Percentiles rank a stretch among this genome's conserved stretches.
phyloP scores from a whole-genome alignment of 129 eudicot genomes.

The Apium graveolens region DNA sequence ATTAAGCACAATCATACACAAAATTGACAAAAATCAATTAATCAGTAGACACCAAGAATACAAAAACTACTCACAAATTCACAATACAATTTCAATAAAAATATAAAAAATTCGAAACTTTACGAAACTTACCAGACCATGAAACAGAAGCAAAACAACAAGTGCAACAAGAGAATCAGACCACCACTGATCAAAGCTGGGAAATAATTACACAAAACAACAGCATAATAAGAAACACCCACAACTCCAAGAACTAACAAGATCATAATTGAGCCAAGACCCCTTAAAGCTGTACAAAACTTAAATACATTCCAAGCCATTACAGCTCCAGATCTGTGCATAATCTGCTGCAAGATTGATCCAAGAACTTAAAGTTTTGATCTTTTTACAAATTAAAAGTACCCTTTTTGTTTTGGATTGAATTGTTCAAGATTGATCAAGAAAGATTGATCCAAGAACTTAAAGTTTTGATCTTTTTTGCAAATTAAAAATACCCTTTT shows the following conservation, averaged over 20 bases:
- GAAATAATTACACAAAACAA: constrained; percentile 70
- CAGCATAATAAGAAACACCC: constrained; percentile 90
- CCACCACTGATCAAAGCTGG: constrained; percentile 70
- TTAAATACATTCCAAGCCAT: constrained; percentile 99
- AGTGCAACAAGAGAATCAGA: constrained; percentile 55
- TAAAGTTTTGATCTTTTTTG: constrained; percentile 1
- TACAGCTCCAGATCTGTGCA: constrained; percentile 93
- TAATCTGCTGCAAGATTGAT: constrained; percentile 19
- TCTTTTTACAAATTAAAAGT: not conserved
- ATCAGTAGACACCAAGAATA: not conserved
- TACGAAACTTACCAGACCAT: constrained; percentile 43
- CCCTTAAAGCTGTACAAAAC: constrained; percentile 83
- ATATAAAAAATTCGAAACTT: not conserved
- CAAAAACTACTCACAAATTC: not conserved
- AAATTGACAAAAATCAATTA: not conserved
- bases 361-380: not conserved
- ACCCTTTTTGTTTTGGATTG: not conserved
- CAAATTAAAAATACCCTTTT: not conserved
- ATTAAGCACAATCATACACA: not conserved
- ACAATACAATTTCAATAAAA: not conserved
- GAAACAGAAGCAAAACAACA: constrained; percentile 56
- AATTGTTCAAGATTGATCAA: not conserved
- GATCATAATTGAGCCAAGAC: constrained; percentile 96
- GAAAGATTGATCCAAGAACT: not conserved
- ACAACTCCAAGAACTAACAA: constrained; percentile 83